Base-by-base conservation (phyloP, 768 basidiomycete species). In the Suillus variegatus region DNA sequence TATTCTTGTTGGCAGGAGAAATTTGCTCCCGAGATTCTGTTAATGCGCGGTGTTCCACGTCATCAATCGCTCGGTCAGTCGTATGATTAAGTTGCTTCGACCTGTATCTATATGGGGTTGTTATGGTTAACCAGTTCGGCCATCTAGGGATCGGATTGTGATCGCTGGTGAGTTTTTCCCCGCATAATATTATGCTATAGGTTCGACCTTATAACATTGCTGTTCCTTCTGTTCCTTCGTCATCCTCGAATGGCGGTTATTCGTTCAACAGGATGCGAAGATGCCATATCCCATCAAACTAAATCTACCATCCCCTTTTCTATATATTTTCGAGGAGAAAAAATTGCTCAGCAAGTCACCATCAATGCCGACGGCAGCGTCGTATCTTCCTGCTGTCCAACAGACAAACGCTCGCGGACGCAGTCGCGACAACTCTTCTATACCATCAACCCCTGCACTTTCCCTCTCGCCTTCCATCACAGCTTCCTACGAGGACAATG, bases 391-490 rank as follows among this genome's bases (percentile, higher is more conserved):
- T 57, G 87, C 86, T 10, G 78, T 89, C 16, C 86, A 86, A 20
- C 75, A 85, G 73, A 86, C 86, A 18, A 92, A 94, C 7, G 87
- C 90, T 47, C 84, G 88, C 58, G 86, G 87, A 8, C 85, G 89
- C 65, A 77, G 77, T 63, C 78, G 76, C 64, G 20, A 76, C 64
- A 76, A 78, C 35, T 73, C 76, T 38, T 76, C 87, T 16, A 85
- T 88, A 14, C 79, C 85, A 0, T 85, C 89, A 7, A 91, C 90
- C 1, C 90, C 92, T 2, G 85, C 91, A 0, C 79, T 92, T 18
- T 93, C 92, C 1, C 79, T 90, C 10, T 92, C 91, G 3, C 92
- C 91, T 0, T 90, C 89, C 1, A 71, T 89, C 64, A 92, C 91
- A 1, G 78, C 84, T 1, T 86, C 86, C 3, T 90, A 90, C 0